phyloP scores from a whole-genome alignment of 2,329 filamentous ascomycete species.

The Ophiostoma fasciatum region DNA sequence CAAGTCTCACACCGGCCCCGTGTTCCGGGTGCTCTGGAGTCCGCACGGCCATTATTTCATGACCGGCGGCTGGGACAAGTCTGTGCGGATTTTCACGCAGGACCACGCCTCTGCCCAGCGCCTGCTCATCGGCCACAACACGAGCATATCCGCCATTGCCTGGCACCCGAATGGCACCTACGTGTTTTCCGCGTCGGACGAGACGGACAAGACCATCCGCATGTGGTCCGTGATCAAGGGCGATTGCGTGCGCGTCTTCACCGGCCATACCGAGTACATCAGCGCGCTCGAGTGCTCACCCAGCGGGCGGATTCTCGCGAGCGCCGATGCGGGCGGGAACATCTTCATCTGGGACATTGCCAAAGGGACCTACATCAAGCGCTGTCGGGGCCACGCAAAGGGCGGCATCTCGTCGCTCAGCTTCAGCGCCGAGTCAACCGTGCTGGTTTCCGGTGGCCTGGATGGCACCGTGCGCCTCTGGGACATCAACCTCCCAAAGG shows the following conservation, averaged over 20 bases:
- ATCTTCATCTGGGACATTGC: conserved; percentile 91
- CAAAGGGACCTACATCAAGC: conserved; percentile 76
- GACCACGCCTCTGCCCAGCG: conserved; percentile 83
- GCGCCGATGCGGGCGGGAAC: conserved; percentile 72
- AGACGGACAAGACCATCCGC: conserved; percentile 72
- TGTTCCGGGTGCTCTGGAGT: conserved; percentile 79
- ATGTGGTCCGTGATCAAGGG: conserved; percentile 96
- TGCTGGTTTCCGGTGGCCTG: conserved; percentile 78
- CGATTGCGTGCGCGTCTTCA: conserved; percentile 78
- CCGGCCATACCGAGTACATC: conserved; percentile 78
- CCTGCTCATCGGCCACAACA: conserved; percentile 83
- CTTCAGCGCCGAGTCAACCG: conserved; percentile 84
- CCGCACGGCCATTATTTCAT: conserved; percentile 94
- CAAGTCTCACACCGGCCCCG: conserved; percentile 79
- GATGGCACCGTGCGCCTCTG: conserved; percentile 89
- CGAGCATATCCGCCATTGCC: conserved; percentile 75
- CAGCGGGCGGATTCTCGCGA: conserved; percentile 81
- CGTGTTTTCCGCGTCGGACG: conserved; percentile 81
- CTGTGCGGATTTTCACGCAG: conserved; percentile 79
- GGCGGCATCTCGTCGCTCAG: conserved; percentile 87
- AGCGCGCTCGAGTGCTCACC: conserved; percentile 74
- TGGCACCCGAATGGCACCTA: conserved; percentile 95
- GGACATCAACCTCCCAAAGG: conserved; percentile 66
- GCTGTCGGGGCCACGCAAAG: conserved; percentile 84
- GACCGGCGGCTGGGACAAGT: conserved; percentile 77